Evolutionary conservation across 2,329 filamentous ascomycete genomes (phyloP), one percentile per base, ranked within the genome.

Genomic region (Fusarium clavum): DNA sequence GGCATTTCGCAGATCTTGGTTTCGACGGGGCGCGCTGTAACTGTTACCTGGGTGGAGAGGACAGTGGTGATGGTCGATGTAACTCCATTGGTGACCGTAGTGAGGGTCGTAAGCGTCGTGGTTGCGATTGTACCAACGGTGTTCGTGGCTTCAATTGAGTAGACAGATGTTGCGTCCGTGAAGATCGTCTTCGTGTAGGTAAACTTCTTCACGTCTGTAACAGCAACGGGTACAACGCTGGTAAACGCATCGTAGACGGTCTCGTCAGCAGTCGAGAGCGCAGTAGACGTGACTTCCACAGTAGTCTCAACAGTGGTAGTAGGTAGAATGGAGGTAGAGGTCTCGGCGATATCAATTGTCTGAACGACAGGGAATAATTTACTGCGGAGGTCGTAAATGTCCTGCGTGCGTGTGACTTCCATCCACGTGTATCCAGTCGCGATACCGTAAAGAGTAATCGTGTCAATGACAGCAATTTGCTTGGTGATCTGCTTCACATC

Each of bases 181-280:
- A 57, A 64, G 10, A 64, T 25, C 6, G 58, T 64, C 38, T 47
- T 61, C 1, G 59, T 57, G 16, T 64, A 64, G 8, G 40, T 49
- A 22, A 64, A 64, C 40, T 64, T 57, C 47, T 63, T 57, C n/a
- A 64, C 30, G 2, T 64, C 58, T 2, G 58, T 63, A 11, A 52
- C 59, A 29, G 52, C 49, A 25, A 64, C 61, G 3, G 57, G 58
- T 3, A 49, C 41, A 18, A 49, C 30, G 6, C 46, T 43, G 5
- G 61, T 64, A 6, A 63, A 44, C 10, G 34, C 45, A 12, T 54
- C 49, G 18, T 57, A 41, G 14, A 64, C 2, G 3, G 58, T 64
- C 40, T 61, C 44, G 1, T 57, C 51, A 2, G 51, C 61, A 12
- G 61, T 64, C 3, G 61, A 64, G 1, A 63, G 27, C 8, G 57